A percentile compares a stretch with the other conserved stretches of the same genome.
These are phyloP conservation scores for Leptodermis oblonga DNA, from an alignment of 257 asterid species.

Conservation along the genomic window DNA sequence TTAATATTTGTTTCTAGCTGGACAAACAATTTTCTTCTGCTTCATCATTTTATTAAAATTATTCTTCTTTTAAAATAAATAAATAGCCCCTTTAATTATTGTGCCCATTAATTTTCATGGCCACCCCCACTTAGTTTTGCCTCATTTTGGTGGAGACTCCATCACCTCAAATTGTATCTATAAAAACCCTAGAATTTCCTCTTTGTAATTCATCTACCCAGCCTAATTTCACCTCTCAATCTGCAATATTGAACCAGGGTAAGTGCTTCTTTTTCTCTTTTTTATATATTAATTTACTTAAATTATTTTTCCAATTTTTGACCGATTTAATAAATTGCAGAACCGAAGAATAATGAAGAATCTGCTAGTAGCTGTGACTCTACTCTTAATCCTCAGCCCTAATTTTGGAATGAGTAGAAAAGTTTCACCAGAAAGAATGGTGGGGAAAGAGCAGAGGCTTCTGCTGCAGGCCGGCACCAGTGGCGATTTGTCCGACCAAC, in stretches of 20 bases:
- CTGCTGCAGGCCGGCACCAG: neutral
- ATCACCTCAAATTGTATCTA: constrained; percentile 20
- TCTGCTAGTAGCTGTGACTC: constrained; percentile 1
- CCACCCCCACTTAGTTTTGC: constrained; percentile 52
- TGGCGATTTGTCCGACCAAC: neutral
- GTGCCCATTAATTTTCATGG: constrained; percentile 25
- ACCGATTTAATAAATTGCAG: neutral
- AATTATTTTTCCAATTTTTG: neutral
- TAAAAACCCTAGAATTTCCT: constrained; percentile 17
- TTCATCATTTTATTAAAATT: constrained; percentile 24
- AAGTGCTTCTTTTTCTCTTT: neutral
- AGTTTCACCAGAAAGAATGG: constrained; percentile 4
- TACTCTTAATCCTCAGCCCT: constrained; percentile 16
- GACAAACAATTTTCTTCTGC: constrained; percentile 6
- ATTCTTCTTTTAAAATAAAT: neutral
- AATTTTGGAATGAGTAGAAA: constrained; percentile 14
- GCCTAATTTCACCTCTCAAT: neutral
- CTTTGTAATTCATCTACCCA: neutral
- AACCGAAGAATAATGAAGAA: constrained; percentile 18
- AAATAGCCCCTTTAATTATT: constrained; percentile 13
- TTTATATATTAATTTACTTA: too few species aligned
- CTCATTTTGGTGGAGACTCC: constrained; percentile 51
- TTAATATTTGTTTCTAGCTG: constrained; percentile 2
- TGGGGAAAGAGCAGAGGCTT: constrained; percentile 2
- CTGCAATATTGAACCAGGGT: neutral